Evolutionary conservation across 208 protist genomes (phyloP).

Genomic region (Leishmania aethiopica): DNA sequence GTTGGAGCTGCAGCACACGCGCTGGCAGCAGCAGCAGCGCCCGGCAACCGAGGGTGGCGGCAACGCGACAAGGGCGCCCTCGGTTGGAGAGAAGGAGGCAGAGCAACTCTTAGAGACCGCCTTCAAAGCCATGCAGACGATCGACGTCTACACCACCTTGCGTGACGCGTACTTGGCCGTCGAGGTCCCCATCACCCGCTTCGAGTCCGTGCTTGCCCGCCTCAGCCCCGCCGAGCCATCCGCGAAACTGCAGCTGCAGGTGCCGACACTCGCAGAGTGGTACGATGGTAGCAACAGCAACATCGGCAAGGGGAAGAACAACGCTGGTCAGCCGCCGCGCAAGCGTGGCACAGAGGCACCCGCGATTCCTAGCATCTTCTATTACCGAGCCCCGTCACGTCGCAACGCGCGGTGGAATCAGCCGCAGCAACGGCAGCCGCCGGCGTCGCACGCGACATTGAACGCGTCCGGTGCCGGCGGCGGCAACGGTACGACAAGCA

Average conservation of each 20-base stretch:
- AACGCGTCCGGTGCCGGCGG: conserved; percentile 1
- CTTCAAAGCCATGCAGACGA: conserved; percentile 28
- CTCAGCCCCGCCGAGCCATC: conserved; percentile 18
- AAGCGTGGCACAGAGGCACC: conserved; percentile 15
- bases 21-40: neutral
- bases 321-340: conserved; percentile 12
- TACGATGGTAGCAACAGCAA: conserved; percentile 5
- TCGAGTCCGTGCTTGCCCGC: conserved; percentile 14
- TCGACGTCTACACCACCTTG: conserved; percentile 43
- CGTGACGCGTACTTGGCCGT: conserved; percentile 52
- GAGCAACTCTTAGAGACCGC: conserved; percentile 35
- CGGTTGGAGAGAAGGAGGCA: conserved; percentile 35
- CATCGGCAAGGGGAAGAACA: neutral
- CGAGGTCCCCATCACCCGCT: conserved; percentile 18
- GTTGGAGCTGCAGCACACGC: conserved; percentile 45
- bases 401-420: conserved; percentile 12
- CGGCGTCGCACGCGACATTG: neutral
- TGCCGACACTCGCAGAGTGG: conserved; percentile 21
- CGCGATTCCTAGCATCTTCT: conserved; percentile 22
- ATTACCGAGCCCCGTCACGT: conserved; percentile 27
- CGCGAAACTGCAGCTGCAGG: conserved; percentile 1
- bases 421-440: conserved; percentile 1
- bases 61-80: neutral
- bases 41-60: neutral
- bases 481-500: conserved; percentile 1